Evolutionary conservation across 768 basidiomycete species (phyloP), one percentile per base, ranked within the genome.

Genomic region (Sistotremastrum niveocremeum): DNA sequence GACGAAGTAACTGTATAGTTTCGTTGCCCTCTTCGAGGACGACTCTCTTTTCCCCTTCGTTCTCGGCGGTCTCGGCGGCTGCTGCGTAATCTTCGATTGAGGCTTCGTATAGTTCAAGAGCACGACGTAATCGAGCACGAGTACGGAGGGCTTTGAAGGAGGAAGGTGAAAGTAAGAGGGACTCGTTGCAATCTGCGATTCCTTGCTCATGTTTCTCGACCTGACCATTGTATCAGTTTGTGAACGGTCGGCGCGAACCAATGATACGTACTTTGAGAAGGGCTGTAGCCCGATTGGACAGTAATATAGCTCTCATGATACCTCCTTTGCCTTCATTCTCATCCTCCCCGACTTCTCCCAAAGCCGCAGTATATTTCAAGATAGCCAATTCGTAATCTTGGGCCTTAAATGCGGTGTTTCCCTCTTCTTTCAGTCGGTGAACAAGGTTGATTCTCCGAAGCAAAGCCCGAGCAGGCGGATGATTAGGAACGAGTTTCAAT

Each of bases 141-240:
- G 89, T 90, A 41, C 88, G 82, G 37, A 86, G 66, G 4, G 85
- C 86, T 63, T 93, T 93, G 72, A 83, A 90, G 6, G 83, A 81
- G 37, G 68, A 65, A 0, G 82, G 72, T 44, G 69, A 57, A 37
- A 89, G 69, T 4, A 54, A 47, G 10, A 93, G 72, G 5, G 84
- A 86, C 7, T 69, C 69, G 40, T 81, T 73, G 2, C 78, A 82
- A 56, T 90, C 87, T 36, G 58, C 60, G 28, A 90, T 69, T 0
- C 88, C 87, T 7, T 81, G 79, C 31, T 78, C 66, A 55, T 80
- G 69, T 41, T 67, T 66, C 46, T 77, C 69, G 35, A 86, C 66
- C 84, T 88, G 55, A 30, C 38, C 12, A 36, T 28, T 40, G 2
- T 1, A 20, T 20, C 20, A 20, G 20, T 1, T 20, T 2, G 20